Evolutionary conservation across 805 yeast species (phyloP).

Genomic region (Phaffomyces thermotolerans): DNA sequence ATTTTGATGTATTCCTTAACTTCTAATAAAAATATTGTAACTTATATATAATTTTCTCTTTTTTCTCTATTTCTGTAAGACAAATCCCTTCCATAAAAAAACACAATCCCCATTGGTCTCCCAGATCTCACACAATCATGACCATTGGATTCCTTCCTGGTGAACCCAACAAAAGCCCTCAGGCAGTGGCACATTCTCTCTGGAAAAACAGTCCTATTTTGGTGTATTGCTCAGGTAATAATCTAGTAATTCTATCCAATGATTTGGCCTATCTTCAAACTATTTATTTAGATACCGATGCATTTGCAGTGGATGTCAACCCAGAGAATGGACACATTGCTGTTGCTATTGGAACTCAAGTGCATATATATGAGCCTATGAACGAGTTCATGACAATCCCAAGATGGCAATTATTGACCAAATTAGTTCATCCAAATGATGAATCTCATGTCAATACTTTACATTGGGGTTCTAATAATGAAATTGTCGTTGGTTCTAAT

Average conservation of each 20-base stretch:
- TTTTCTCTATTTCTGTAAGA: neutral
- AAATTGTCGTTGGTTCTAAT: slow-evolving; percentile 55
- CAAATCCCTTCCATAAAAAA: neutral
- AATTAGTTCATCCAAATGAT: slow-evolving; percentile 23
- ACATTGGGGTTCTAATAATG: slow-evolving; percentile 50
- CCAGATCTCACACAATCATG: slow-evolving; percentile 25
- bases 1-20: slow-evolving; percentile 13
- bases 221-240: slow-evolving; percentile 85
- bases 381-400: slow-evolving; percentile 37
- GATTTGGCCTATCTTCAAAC: slow-evolving; percentile 61
- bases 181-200: slow-evolving; percentile 47
- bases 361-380: slow-evolving; percentile 49
- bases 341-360: slow-evolving; percentile 37
- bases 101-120: too few species aligned
- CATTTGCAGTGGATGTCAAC: slow-evolving; percentile 60
- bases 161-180: slow-evolving; percentile 56
- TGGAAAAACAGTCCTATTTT: slow-evolving; percentile 46
- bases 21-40: neutral
- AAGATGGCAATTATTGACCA: slow-evolving; percentile 36
- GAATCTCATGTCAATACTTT: slow-evolving; percentile 34
- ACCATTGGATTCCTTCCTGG: slow-evolving; percentile 76
- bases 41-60: neutral
- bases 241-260: slow-evolving; percentile 58
- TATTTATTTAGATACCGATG: slow-evolving; percentile 59
- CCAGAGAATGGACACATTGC: slow-evolving; percentile 54